These are phyloP conservation scores for Erodium texanum DNA, from an alignment of 441 rosid species.

Conservation along the genomic window DNA sequence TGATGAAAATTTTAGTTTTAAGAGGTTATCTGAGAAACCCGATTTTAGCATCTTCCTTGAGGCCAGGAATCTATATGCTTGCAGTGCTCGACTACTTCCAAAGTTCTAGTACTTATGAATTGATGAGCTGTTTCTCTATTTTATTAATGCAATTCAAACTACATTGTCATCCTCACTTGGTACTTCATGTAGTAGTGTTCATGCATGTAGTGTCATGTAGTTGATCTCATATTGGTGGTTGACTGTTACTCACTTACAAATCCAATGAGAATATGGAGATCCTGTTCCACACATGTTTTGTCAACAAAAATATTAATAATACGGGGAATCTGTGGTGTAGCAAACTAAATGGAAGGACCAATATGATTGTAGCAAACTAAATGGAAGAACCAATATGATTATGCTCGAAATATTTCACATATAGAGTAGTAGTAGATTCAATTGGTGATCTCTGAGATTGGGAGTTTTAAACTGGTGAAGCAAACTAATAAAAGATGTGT, in stretches of 20 bases:
- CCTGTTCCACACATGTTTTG: neutral
- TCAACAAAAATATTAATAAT: neutral
- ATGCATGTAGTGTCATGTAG: neutral
- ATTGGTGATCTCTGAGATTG: neutral
- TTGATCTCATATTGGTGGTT: neutral
- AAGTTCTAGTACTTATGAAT: neutral
- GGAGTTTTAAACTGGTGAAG: neutral
- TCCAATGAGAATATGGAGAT: neutral
- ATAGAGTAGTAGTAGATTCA: neutral
- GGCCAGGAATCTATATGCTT: neutral
- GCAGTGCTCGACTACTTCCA: neutral
- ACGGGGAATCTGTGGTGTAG: constrained; percentile 1
- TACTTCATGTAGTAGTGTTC: neutral
- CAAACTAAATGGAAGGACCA: neutral
- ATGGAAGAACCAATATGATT: neutral
- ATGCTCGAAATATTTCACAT: neutral
- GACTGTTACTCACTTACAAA: neutral
- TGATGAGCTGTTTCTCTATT: neutral
- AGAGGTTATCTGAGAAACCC: neutral
- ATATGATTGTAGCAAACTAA: neutral
- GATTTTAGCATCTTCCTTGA: neutral
- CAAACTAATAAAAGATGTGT: neutral
- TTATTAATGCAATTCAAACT: neutral
- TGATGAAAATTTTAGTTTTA: neutral
- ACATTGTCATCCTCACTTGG: neutral